Evolutionary conservation across 805 yeast genomes (phyloP), one percentile per base, ranked within the genome.

Genomic region (Wickerhamomyces pijperi): DNA sequence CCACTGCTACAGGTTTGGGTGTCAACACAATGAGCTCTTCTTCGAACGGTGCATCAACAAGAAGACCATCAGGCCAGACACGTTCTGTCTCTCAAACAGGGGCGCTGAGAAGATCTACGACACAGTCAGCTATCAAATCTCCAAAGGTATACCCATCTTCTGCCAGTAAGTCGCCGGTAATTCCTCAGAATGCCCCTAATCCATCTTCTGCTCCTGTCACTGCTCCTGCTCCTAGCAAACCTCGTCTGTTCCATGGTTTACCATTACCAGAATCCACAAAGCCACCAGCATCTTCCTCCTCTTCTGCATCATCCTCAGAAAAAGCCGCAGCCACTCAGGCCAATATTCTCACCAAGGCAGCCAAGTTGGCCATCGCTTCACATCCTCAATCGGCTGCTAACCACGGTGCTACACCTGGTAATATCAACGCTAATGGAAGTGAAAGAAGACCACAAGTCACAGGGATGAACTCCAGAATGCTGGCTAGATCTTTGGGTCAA

Each of bases 391-490:
- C 33, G 20, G 32, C 45, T 3, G 52, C 55, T 36, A 59, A 51
- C 23, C 37, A 54, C 17, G 65, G 14, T n/a, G 17, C 33, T 15
- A 4, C 33, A 5, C 19, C 19, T n/a, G 17, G 19, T 31, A 18
- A 15, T n/a, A 31, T 15, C 9, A 16, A 8, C 19, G 8, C 33
- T 15, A 19, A 13, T 15, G 5, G 15, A 15, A 13, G 19, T 4
- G 33, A 31, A 5, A 31, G 15, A 12, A 31, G 33, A 31, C 8
- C 19, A 4, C 29, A 25, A 15, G 33, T 76, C 17, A 75, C 82
- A 3, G 61, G 76, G 14, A 63, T 70, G 70, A 77, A 75, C 52
- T 78, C 84, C 5, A 74, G 73, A 48, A 62, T 79, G 36, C 56
- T 78, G 42, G 78, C 82, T 4, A 59, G 84, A 49, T 70, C 76